Evolutionary conservation across 805 yeast species (phyloP), one percentile per base, ranked within the genome.

Genomic region (Clavispora santaluciae): DNA sequence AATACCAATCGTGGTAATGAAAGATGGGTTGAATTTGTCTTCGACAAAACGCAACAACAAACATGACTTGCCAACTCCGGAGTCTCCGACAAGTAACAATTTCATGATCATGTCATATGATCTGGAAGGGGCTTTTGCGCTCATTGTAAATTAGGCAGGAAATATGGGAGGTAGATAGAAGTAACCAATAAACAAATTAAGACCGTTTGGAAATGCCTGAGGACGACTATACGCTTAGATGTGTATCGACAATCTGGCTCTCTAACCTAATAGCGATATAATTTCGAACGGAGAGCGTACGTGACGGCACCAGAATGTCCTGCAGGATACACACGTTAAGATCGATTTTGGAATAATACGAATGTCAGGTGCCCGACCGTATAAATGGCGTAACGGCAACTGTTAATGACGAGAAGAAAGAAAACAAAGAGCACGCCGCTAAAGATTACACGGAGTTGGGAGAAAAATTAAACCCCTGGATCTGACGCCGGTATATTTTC

Each of bases 1-100:
- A 56, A 93, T 93, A 41, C 99, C 99, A 57, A 93, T 93, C 36
- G 99, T 93, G 44, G 98, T 89, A 68, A 93, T 93, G 66, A 91
- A 93, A 16, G 93, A 81, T 5, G 98, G 97, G 56, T 91, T 90
- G 72, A 93, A 93, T 66, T 89, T 90, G 66, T 91, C 97, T 55
- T 89, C 96, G 45, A 91, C 95, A 67, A 91, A 91, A 60, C 98
- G 80, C 49, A 91, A 78, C 55, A 90, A 72, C 45, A 90, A 74
- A 73, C 97, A 91, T 31, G 97, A 84, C 59, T 86, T 86, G 26
- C 95, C 95, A 35, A 86, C 93, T 45, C 87, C 76, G 23, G 95
- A 86, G 69, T 90, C 96, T 43, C 98, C 98, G 50, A 91, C 95
- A 52, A 91, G 78, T 53, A 91, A 75, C 55, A 91, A 79, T 72